A percentile compares a stretch with the other conserved stretches of the same genome.
Conservation (phyloP, 305 asterid genomes). For the Fraxinus dipetala region DNA sequence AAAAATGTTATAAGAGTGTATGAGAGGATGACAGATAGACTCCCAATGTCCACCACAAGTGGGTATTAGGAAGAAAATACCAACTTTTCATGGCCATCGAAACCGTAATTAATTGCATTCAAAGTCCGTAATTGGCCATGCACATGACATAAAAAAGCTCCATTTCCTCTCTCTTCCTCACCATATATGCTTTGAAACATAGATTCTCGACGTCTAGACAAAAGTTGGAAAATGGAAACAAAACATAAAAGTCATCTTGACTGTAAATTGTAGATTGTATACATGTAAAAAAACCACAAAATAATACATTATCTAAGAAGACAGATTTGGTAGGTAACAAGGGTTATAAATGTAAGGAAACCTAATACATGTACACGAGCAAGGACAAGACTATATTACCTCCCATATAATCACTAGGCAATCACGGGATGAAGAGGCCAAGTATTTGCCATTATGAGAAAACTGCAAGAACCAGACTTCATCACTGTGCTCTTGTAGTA, state of each 20-base stretch:
- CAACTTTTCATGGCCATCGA: not conserved
- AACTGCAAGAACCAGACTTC: slow-evolving; percentile 93
- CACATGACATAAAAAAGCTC: not conserved
- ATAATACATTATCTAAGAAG: slow-evolving; percentile 1
- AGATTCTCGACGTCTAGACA: not conserved
- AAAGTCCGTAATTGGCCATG: not conserved
- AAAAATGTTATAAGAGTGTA: not conserved
- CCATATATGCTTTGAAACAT: not conserved
- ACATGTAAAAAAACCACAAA: not conserved
- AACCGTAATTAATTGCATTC: not conserved
- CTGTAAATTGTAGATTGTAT: not conserved
- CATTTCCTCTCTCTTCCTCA: not conserved
- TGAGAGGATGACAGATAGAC: not conserved
- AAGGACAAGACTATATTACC: slow-evolving; percentile 40
- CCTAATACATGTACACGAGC: slow-evolving; percentile 4
- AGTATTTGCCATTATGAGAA: slow-evolving; percentile 78
- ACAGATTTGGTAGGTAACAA: not conserved
- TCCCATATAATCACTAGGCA: slow-evolving; percentile 76
- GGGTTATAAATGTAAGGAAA: not conserved
- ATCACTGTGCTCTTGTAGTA: slow-evolving; percentile 60
- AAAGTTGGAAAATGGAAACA: not conserved
- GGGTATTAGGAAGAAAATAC: not conserved
- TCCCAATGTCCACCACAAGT: not conserved
- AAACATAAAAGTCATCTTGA: not conserved
- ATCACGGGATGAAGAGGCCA: slow-evolving; percentile 85